Evolutionary conservation across 2,329 filamentous ascomycete genomes (phyloP).

Genomic region (Cryphonectria carpinicola): DNA sequence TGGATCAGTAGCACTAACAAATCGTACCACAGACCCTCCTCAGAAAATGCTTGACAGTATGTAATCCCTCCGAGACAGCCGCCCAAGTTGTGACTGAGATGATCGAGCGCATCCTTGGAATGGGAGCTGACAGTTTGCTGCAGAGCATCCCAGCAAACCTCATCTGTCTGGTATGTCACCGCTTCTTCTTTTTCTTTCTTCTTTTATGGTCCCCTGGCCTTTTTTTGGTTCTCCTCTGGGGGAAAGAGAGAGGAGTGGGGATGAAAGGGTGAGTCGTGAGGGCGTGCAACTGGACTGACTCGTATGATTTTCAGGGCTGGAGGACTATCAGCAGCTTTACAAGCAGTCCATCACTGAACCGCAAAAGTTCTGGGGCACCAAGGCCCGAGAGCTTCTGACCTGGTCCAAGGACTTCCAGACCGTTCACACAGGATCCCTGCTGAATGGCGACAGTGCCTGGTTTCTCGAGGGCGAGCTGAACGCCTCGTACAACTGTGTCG

Average conservation of each 20-base stretch:
- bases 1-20: slow-evolving; percentile 33
- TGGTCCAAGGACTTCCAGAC: slow-evolving; percentile 95
- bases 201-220: not conserved
- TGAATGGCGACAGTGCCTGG: slow-evolving; percentile 86
- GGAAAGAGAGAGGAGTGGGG: not conserved
- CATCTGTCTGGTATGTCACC: slow-evolving; percentile 59
- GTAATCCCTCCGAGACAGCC: slow-evolving; percentile 35
- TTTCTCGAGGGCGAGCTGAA: slow-evolving; percentile 94
- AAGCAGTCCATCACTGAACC: slow-evolving; percentile 89
- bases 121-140: slow-evolving; percentile 41
- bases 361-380: slow-evolving; percentile 84
- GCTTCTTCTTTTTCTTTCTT: not conserved
- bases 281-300: slow-evolving; percentile 14
- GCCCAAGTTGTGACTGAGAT: not conserved
- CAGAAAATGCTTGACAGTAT: slow-evolving; percentile 70
- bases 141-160: slow-evolving; percentile 72
- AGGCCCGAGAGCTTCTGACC: slow-evolving; percentile 85
- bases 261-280: not conserved
- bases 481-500: slow-evolving; percentile 95
- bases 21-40: slow-evolving; percentile 56
- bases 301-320: slow-evolving; percentile 51
- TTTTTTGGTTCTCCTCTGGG: not conserved
- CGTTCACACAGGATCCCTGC: slow-evolving; percentile 76
- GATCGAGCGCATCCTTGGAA: slow-evolving; percentile 25
- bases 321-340: slow-evolving; percentile 71